Evolutionary conservation across 441 rosid species (phyloP).

Genomic region (Erodium chrysanthum): DNA sequence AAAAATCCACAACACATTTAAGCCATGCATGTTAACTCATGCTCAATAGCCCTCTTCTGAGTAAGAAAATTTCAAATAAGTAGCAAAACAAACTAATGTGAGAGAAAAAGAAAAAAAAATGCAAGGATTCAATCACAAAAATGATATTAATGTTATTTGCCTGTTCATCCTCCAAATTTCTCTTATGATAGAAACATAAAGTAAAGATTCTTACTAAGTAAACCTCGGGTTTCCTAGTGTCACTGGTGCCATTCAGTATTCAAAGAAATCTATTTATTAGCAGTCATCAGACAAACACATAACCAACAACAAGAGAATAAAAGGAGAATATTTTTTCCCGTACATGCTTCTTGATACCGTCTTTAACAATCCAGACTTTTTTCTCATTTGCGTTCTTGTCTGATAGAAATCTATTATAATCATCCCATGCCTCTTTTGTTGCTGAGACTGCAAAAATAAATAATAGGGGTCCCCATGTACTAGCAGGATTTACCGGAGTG

Average conservation of each 20-base stretch:
- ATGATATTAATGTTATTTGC: not conserved
- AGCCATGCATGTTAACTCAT: not conserved
- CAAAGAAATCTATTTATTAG: not conserved
- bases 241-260: not conserved
- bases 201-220: not conserved
- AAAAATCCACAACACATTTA: not conserved
- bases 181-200: not conserved
- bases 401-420: conserved; percentile 84
- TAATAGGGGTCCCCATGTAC: conserved; percentile 97
- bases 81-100: not conserved
- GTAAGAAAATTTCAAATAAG: not conserved
- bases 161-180: not conserved
- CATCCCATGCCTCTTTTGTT: conserved; percentile 99
- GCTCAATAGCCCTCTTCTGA: not conserved
- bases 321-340: conserved; percentile 16
- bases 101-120: not conserved
- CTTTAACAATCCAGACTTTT: conserved; percentile 80
- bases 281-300: not conserved
- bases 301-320: conserved; percentile 4
- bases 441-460: conserved; percentile 95
- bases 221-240: not conserved
- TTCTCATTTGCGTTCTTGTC: conserved; percentile 96
- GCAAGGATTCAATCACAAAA: not conserved
- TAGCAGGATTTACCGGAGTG: conserved; percentile 98
- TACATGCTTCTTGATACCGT: conserved; percentile 78